A percentile compares a stretch with the other conserved stretches of the same genome.
phyloP scores from a whole-genome alignment of 2,329 filamentous ascomycete genomes.

The Fusarium abutilonis region DNA sequence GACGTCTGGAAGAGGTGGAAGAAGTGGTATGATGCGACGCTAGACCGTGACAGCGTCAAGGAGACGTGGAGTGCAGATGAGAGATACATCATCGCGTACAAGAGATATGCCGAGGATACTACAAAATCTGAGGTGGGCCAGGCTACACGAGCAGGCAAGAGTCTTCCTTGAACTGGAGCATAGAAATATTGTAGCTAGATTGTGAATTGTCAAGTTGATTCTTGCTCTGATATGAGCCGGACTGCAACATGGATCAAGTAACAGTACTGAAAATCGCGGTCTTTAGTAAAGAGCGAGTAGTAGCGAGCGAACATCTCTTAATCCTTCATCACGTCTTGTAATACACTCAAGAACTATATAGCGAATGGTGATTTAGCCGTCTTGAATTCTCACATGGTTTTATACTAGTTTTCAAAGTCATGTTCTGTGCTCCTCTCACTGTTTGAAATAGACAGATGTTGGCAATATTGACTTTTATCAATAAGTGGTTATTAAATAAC shows the following conservation, averaged over 20 bases:
- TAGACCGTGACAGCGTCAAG: conserved; percentile 68
- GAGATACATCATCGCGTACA: conserved; percentile 74
- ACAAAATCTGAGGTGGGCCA: conserved; percentile 70
- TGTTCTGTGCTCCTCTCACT: too few species aligned
- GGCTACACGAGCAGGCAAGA: conserved; percentile 69
- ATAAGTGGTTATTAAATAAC: too few species aligned
- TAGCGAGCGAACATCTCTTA: too few species aligned
- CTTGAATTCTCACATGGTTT: too few species aligned
- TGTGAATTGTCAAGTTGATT: background rate
- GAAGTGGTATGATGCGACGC: conserved; percentile 69
- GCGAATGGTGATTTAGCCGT: too few species aligned
- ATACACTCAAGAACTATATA: too few species aligned
- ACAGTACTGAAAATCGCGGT: too few species aligned
- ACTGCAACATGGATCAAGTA: background rate
- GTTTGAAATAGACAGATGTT: too few species aligned
- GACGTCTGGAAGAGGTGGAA: conserved; percentile 74
- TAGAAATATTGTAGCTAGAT: background rate
- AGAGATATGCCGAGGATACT: conserved; percentile 71
- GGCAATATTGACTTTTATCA: too few species aligned
- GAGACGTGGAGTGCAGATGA: conserved; percentile 75
- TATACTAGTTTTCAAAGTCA: too few species aligned
- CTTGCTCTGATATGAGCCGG: background rate
- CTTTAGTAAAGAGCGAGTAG: too few species aligned
- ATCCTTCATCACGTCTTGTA: too few species aligned
- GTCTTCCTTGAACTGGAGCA: conserved; percentile 59